phyloP scores from a whole-genome alignment of 257 asterid genomes.

The Coffea canephora region DNA sequence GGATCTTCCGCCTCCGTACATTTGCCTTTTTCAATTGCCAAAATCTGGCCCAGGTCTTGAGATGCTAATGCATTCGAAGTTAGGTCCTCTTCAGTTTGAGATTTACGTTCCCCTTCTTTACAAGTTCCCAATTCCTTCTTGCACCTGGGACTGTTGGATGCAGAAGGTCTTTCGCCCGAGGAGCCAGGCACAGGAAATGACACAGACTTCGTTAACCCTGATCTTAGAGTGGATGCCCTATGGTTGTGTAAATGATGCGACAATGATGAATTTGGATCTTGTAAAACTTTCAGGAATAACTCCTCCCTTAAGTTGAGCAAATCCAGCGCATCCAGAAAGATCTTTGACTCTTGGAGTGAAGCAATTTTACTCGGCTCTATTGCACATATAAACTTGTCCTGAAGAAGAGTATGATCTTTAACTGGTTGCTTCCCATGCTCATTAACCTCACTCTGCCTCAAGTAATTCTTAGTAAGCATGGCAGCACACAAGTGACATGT shows the following conservation, averaged over 20 bases:
- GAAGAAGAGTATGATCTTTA: constrained; percentile 50
- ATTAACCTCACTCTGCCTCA: constrained; percentile 45
- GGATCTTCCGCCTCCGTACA: constrained; percentile 14
- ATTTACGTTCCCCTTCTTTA: constrained; percentile 16
- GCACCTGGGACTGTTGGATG: not conserved
- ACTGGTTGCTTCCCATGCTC: constrained; percentile 30
- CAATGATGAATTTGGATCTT: constrained; percentile 56
- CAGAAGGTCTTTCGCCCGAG: constrained; percentile 8
- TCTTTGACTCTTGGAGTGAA: constrained; percentile 61
- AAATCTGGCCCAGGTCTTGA: constrained; percentile 12
- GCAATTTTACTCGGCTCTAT: constrained; percentile 44
- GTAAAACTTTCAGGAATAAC: constrained; percentile 63
- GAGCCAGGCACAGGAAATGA: constrained; percentile 52
- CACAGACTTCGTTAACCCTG: constrained; percentile 50
- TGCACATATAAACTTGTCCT: constrained; percentile 42
- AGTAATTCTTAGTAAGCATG: constrained; percentile 31
- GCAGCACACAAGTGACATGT: constrained; percentile 33
- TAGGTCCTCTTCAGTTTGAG: not conserved
- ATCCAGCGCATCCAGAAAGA: constrained; percentile 70
- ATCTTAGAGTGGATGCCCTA: constrained; percentile 29
- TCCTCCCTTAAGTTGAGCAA: constrained; percentile 71
- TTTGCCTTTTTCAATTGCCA: constrained; percentile 15
- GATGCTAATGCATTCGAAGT: constrained; percentile 11
- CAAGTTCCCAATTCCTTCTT: constrained; percentile 18
- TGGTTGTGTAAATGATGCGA: constrained; percentile 47